phyloP scores from a whole-genome alignment of 345 rosid species.

The Physaria fendleri region DNA sequence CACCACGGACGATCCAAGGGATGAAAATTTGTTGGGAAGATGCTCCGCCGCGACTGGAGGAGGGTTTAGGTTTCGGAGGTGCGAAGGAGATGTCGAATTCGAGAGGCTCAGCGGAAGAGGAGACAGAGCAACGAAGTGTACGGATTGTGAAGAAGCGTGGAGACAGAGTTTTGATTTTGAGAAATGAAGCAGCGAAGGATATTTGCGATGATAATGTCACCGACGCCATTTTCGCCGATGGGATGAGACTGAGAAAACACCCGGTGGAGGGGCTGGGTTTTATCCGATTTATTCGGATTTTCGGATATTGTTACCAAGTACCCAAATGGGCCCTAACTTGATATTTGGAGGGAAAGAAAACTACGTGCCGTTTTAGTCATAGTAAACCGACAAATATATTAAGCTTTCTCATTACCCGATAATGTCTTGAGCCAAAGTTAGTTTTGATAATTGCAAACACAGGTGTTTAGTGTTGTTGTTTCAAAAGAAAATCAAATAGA shows the following conservation, averaged over 20 bases:
- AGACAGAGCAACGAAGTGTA: constrained; percentile 28
- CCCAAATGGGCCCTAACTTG: no score
- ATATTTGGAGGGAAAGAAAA: no score
- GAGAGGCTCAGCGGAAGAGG: constrained; percentile 33
- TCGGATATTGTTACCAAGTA: no score
- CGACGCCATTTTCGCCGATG: constrained; percentile 37
- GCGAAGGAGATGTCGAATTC: constrained; percentile 84
- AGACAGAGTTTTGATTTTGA: constrained; percentile 27
- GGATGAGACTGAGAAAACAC: not conserved
- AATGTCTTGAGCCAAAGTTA: no score
- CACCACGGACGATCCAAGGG: constrained; percentile 93
- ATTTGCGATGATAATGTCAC: constrained; percentile 31
- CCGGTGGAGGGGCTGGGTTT: constrained; percentile 1
- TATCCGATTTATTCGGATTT: no score
- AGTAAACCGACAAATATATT: no score
- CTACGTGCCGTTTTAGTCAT: no score
- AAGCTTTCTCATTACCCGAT: no score
- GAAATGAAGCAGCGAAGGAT: constrained; percentile 35
- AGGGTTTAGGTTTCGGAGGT: constrained; percentile 55
- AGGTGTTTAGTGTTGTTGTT: no score
- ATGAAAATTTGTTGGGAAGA: constrained; percentile 45
- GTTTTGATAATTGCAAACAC: no score
- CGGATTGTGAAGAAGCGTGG: constrained; percentile 37
- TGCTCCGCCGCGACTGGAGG: constrained; percentile 2
- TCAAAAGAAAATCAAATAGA: no score